phyloP scores from a whole-genome alignment of 164 flowering plant genomes.

The Protea cynaroides region DNA sequence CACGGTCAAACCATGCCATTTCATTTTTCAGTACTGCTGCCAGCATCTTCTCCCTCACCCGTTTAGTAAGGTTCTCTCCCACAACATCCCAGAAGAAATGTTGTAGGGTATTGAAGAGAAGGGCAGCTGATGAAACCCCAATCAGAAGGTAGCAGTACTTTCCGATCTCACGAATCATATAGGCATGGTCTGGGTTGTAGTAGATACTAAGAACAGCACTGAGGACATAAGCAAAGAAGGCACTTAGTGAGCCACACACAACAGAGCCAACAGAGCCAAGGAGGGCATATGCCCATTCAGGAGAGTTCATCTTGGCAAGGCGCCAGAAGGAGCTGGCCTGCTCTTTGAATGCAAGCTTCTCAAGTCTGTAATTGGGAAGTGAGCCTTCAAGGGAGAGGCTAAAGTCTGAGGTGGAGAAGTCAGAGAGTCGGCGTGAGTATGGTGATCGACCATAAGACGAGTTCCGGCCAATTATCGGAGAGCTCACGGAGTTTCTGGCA shows the following conservation, averaged over 20 bases:
- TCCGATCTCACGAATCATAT: slow-evolving; percentile 69
- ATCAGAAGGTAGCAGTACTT: slow-evolving; percentile 85
- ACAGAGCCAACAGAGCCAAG: slow-evolving; percentile 89
- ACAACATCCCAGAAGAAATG: slow-evolving; percentile 95
- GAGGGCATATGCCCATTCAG: slow-evolving; percentile 85
- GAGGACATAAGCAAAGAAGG: slow-evolving; percentile 87
- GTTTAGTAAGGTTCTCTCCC: slow-evolving; percentile 86
- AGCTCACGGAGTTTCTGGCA: slow-evolving; percentile 96
- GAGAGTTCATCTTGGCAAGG: slow-evolving; percentile 91
- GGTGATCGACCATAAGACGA: slow-evolving; percentile 96
- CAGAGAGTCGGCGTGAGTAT: slow-evolving; percentile 90
- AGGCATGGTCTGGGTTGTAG: slow-evolving; percentile 68
- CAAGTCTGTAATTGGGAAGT: slow-evolving; percentile 59
- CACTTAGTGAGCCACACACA: slow-evolving; percentile 80
- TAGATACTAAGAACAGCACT: slow-evolving; percentile 93
- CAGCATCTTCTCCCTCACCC: slow-evolving; percentile 93
- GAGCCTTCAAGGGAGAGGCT: slow-evolving; percentile 73
- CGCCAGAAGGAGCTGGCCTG: slow-evolving; percentile 96
- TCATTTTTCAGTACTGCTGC: slow-evolving; percentile 82
- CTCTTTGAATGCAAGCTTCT: slow-evolving; percentile 86
- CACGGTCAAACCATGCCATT: slow-evolving; percentile 95
- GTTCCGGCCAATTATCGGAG: slow-evolving; percentile 86
- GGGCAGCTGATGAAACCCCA: slow-evolving; percentile 90
- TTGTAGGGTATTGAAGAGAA: slow-evolving; percentile 83
- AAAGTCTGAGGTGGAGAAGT: slow-evolving; percentile 94